phyloP scores from a whole-genome alignment of 2,329 filamentous ascomycete genomes.

The Pseudohalonectria lignicola region DNA sequence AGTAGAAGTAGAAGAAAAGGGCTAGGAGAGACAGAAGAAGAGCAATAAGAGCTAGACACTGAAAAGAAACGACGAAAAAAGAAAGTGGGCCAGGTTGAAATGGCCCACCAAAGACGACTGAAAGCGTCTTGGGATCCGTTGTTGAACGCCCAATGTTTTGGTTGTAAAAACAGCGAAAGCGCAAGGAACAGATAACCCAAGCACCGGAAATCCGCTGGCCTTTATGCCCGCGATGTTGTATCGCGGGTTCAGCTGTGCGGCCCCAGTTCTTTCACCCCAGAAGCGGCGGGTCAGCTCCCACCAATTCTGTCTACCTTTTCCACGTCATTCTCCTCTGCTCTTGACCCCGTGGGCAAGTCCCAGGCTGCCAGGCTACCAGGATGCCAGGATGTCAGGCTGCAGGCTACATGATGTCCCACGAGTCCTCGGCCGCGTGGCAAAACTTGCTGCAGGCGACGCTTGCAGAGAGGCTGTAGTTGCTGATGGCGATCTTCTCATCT shows the following conservation, averaged over 20 bases:
- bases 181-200: constrained; percentile 58
- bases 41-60: neutral
- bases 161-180: constrained; percentile 76
- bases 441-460: constrained; percentile 99
- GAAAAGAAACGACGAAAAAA: constrained; percentile 2
- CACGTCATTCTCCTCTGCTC: too few relatives aligned
- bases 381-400: too few relatives aligned
- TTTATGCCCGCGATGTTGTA: constrained; percentile 60
- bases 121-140: constrained; percentile 57
- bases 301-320: too few relatives aligned
- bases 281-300: too few relatives aligned
- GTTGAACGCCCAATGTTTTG: constrained; percentile 76
- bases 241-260: constrained; percentile 37
- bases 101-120: constrained; percentile 42
- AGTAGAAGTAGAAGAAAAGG: too few relatives aligned
- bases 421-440: constrained; percentile 94
- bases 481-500: constrained; percentile 96
- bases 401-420: constrained; percentile 77
- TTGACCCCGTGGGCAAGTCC: too few relatives aligned
- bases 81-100: constrained; percentile 53
- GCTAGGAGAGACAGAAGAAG: too few relatives aligned
- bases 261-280: constrained; percentile 7
- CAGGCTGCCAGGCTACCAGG: too few relatives aligned
- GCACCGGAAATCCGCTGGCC: constrained; percentile 29
- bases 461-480: constrained; percentile 93